phyloP scores from a whole-genome alignment of 139 green algal species.

The Micractinium conductrix region DNA sequence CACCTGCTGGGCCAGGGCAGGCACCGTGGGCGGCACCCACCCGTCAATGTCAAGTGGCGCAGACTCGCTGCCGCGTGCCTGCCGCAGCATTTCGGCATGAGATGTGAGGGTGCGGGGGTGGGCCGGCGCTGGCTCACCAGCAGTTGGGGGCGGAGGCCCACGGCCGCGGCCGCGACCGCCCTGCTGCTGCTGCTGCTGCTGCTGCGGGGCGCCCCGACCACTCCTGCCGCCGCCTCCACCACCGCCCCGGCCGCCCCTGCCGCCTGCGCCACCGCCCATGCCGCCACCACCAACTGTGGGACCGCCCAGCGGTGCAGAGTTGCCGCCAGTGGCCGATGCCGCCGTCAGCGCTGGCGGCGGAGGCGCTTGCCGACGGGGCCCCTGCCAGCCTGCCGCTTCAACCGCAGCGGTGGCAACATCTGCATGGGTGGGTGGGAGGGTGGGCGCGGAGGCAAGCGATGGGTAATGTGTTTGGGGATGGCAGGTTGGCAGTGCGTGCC shows the following conservation, averaged over 20 bases:
- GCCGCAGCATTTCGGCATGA: constrained; percentile 23
- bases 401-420: constrained; percentile 15
- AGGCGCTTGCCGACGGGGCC: not conserved
- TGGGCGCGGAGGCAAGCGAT: no score
- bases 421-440: no score
- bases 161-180: not conserved
- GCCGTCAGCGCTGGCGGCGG: no score
- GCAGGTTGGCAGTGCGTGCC: no score
- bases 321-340: not conserved
- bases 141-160: not conserved
- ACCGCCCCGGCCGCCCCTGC: not conserved
- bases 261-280: not conserved
- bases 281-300: not conserved
- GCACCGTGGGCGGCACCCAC: constrained; percentile 32
- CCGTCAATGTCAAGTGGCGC: constrained; percentile 1
- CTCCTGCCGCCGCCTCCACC: not conserved
- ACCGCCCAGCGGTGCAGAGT: constrained; percentile 2
- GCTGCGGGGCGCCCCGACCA: not conserved
- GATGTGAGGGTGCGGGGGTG: not conserved
- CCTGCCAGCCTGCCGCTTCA: not conserved
- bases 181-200: not conserved
- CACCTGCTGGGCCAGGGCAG: not conserved
- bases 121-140: no score
- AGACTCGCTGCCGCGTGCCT: not conserved
- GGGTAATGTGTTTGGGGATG: no score